Evolutionary conservation across 192 early-diverging fungal genomes (phyloP), one percentile per base, ranked within the genome.

Genomic region (Gigaspora rosea): DNA sequence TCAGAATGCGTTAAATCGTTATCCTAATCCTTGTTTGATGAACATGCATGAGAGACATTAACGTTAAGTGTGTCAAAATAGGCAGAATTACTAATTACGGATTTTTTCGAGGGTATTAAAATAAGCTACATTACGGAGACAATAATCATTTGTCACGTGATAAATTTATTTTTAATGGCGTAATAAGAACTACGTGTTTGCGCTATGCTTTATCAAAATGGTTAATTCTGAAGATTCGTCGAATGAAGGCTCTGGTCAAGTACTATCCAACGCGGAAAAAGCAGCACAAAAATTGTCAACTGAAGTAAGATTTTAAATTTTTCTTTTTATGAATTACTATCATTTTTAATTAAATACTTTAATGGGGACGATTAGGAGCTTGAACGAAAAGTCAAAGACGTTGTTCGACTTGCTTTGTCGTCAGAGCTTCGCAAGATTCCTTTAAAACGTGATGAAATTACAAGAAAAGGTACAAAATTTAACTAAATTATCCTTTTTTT

Each of bases 391-490:
- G 85, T 91, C 8, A 91, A 91, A 63, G 88, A 87, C 62, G 50
- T 88, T 2, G 90, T 93, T 2, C 82, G 91, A 35, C 84, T 87
- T 63, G 90, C 89, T 2, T 64, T 93, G 2, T 83, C 85, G 9
- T 87, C 81, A 20, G 88, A 91, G 51, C 84, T 86, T 65, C 82
- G 85, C 12, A 81, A 84, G 27, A 50, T 79, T 49, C 63, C 84
- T 2, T 77, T 93, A 50, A 80, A 82, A 41, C 76, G 88, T 51
- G 90, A 93, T 16, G 91, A 93, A 18, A 88, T 93, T 27, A 72
- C 54, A 22, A 90, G 85, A 80, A 86, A 80, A 82, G 78, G 90
- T 89, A 82, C 16, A 10, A 9, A 36, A 18, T 20, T 33, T 54
- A 4, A 13, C 50, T 57, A 32, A 64, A 22, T 36, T 36, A 62